Evolutionary conservation across 1,139 yeast genomes (phyloP), one percentile per base, ranked within the genome.

Genomic region (Suhomyces atakaporum): DNA sequence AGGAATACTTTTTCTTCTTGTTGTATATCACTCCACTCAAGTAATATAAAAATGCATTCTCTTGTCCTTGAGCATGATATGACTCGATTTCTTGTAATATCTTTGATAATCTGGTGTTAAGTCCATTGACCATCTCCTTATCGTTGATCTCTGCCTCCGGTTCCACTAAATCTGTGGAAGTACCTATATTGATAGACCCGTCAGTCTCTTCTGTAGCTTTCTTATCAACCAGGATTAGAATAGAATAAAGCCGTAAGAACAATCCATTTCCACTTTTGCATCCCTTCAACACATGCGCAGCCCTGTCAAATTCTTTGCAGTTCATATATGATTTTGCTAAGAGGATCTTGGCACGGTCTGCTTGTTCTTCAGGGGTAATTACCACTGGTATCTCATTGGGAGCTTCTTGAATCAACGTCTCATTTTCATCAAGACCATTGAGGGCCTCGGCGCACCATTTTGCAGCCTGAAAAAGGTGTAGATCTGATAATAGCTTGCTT

Each of bases 361-460:
- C 42, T 3, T 44, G 31, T 27, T 79, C 84, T 10, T 64, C 51
- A 3, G 38, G 37, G 5, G 32, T 16, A 7, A 12, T 12, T 20
- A 27, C 20, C 9, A 9, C 16, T 6, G 35, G 25, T 7, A 19
- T 6, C 4, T 27, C 35, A 5, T 15, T 8, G 7, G 25, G 27
- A 4, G 24, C 5, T 4, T 33, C 40, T 16, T 12, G 16, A 12
- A 12, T 21, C 7, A 11, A 8, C 13, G 15, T 13, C 10, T 28
- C 35, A 12, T 6, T 9, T 3, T 24, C 23, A 10, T 38, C 39
- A 7, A 71, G 49, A 1, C 76, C 76, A 53, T 74, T 75, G 21
- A 86, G 65, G 0, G 95, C 95, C 53, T 88, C 96, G 2, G 88
- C 82, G 38, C 70, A 71, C 96, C 96, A 87, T 66, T 86, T 87